A percentile compares a stretch with the other conserved stretches of the same genome.
phyloP scores from a whole-genome alignment of 768 basidiomycete species.

The Candolleomyces eurysporus region DNA sequence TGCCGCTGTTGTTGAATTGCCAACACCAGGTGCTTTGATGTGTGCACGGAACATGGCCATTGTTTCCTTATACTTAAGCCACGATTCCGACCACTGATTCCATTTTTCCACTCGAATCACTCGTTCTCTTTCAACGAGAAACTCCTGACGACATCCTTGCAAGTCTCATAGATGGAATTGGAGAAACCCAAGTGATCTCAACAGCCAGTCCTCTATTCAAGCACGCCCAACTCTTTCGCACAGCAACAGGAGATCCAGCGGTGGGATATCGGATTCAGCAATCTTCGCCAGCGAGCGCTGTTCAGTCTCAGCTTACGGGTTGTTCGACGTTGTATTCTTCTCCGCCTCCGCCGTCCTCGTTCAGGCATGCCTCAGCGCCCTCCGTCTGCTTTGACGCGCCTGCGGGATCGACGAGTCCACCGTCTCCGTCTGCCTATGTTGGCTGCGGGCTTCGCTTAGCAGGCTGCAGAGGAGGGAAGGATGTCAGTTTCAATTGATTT shows the following conservation, averaged over 20 bases:
- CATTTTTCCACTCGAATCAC: too few relatives aligned
- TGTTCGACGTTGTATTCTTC: conserved; percentile 22
- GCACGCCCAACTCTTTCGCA: conserved; percentile 23
- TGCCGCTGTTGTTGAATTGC: too few relatives aligned
- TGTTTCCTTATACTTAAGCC: too few relatives aligned
- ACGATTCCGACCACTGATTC: too few relatives aligned
- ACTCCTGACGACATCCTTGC: too few relatives aligned
- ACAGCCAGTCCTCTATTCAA: conserved; percentile 21
- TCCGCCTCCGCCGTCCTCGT: conserved; percentile 16
- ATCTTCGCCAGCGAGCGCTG: conserved; percentile 5
- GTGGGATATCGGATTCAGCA: too few relatives aligned
- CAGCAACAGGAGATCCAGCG: conserved; percentile 8
- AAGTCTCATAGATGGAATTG: background rate
- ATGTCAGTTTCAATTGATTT: conserved; percentile 84
- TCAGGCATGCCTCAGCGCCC: conserved; percentile 23
- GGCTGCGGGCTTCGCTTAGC: conserved; percentile 7
- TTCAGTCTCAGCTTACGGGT: conserved; percentile 16
- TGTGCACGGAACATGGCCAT: too few relatives aligned
- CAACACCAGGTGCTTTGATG: too few relatives aligned
- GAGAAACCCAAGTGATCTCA: conserved; percentile 17
- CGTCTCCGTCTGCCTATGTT: conserved; percentile 13
- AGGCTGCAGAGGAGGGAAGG: conserved; percentile 58
- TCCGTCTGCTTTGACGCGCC: conserved; percentile 23
- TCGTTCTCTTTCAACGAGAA: too few relatives aligned
- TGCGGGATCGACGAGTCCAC: conserved; percentile 16